Evolutionary conservation across 2,329 filamentous ascomycete genomes (phyloP), one percentile per base, ranked within the genome.

Genomic region (Phoma herbarum): DNA sequence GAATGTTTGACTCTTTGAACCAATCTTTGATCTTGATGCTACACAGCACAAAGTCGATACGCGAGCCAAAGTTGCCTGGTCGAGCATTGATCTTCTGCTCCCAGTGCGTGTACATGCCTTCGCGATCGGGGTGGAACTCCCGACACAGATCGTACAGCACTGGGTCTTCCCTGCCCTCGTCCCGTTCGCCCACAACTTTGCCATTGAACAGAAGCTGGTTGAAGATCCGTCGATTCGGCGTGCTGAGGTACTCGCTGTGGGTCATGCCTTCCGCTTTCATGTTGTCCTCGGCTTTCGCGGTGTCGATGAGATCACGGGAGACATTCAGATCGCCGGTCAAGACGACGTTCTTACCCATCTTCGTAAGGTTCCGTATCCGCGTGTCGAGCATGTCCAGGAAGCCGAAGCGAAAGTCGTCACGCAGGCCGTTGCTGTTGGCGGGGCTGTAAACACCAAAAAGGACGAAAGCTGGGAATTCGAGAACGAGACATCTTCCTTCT

Each of bases 41-140:
- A 74, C 92, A 96, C 3, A 98, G 83, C 18, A 99, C 85, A 77
- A 96, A 98, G 77, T 99, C 95, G 67, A 98, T 98, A 33, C 95
- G 87, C 53, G 91, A 90, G 6, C 95, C 95, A 76, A 90, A 96
- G 74, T 98, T 98, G 2, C 91, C 93, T 3, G 94, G 94, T n/a
- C 95, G 85, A n/a, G 92, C 91, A 76, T 98, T 98, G 72, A 93
- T 90, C 75, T 91, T 93, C 49, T 92, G 93, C 63, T 98, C 93
- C 94, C 94, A 98, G 75, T 94, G 97, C 0, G 95, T 98, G 75
- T 92, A 98, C 95, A 99, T 98, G 60, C 92, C 92, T 61, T 83
- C 82, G 37, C 95, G 85, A n/a, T 81, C 79, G 0, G 91, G 90
- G 71, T 97, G 90, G 71, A 93, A 96, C 25, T 85, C 86, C 47